Percentiles rank a stretch among this genome's conserved stretches.
Evolutionary conservation across 768 basidiomycete genomes (phyloP).

Genomic region (Tulasnella sp.): DNA sequence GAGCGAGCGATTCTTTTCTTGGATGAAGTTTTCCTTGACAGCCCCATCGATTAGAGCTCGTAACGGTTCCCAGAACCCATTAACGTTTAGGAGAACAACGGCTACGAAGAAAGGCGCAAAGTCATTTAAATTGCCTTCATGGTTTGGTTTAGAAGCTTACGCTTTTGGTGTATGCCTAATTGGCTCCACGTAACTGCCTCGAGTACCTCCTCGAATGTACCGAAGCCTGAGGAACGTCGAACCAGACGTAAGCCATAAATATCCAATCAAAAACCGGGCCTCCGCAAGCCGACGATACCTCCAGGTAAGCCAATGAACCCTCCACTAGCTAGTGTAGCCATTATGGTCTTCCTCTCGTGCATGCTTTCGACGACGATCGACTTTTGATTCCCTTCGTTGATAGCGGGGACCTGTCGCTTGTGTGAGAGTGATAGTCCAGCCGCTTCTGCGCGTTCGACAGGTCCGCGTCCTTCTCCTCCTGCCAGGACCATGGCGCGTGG

Average conservation of each 20-base stretch:
- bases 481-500: slow-evolving; percentile 69
- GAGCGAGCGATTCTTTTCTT: slow-evolving; percentile 53
- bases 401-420: background rate
- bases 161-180: slow-evolving; percentile 78
- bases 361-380: slow-evolving; percentile 71
- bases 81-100: slow-evolving; percentile 81
- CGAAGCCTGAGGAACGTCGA: too few species aligned
- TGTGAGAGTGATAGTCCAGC: too few species aligned
- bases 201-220: slow-evolving; percentile 89
- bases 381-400: slow-evolving; percentile 33
- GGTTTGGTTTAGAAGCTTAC: too few species aligned
- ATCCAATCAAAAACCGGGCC: too few species aligned
- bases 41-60: slow-evolving; percentile 65
- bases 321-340: slow-evolving; percentile 67
- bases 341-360: slow-evolving; percentile 86
- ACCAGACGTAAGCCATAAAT: too few species aligned
- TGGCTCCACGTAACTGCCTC: slow-evolving; percentile 97
- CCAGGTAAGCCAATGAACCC: slow-evolving; percentile 93
- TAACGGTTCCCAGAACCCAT: slow-evolving; percentile 76
- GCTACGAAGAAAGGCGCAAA: slow-evolving; percentile 44
- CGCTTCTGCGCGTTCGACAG: slow-evolving; percentile 5
- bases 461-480: slow-evolving; percentile 51
- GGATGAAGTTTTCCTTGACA: slow-evolving; percentile 71
- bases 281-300: too few species aligned
- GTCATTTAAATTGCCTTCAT: background rate